Evolutionary conservation across 2,329 filamentous ascomycete species (phyloP).

Genomic region (Pestalotiopsis sp.): DNA sequence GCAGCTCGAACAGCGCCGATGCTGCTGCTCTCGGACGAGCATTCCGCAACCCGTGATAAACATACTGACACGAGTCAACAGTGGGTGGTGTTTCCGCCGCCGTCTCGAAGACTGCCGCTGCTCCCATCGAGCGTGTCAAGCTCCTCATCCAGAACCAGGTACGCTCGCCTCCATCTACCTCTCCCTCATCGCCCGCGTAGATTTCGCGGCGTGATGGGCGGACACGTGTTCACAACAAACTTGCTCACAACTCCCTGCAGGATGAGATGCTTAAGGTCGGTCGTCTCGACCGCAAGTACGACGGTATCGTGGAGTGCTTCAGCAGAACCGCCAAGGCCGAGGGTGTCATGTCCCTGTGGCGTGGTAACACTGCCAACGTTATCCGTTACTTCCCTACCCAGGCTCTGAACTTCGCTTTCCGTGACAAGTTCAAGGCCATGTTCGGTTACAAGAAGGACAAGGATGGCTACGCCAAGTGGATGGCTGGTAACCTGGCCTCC

Average conservation of each 20-base stretch:
- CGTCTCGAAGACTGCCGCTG: conserved; percentile 99
- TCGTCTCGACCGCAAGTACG: conserved; percentile 97
- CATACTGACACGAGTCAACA: conserved; percentile 40
- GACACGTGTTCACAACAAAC: not conserved
- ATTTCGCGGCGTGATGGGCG: not conserved
- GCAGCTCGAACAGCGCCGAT: conserved; percentile 6
- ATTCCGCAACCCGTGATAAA: conserved; percentile 19
- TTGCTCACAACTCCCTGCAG: conserved; percentile 53
- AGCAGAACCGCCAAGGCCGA: conserved; percentile 84
- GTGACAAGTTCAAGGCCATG: conserved; percentile 99
- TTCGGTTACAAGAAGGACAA: conserved; percentile 99
- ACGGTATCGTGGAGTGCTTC: conserved; percentile 95
- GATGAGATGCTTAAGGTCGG: conserved; percentile 99
- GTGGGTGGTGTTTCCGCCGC: conserved; percentile 99
- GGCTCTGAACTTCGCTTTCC: conserved; percentile 99
- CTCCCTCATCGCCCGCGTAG: not conserved
- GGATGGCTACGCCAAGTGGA: conserved; percentile 98
- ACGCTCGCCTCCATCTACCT: conserved; percentile 43
- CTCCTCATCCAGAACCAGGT: conserved; percentile 99
- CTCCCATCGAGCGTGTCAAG: conserved; percentile 99
- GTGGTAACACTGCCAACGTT: conserved; percentile 99
- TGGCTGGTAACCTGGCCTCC: conserved; percentile 99
- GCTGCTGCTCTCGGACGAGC: not conserved
- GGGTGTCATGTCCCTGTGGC: conserved; percentile 95
- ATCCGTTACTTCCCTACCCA: conserved; percentile 99